Evolutionary conservation across 1,284 basidiomycete genomes (phyloP), one percentile per base, ranked within the genome.

Genomic region (Trametes sp.): DNA sequence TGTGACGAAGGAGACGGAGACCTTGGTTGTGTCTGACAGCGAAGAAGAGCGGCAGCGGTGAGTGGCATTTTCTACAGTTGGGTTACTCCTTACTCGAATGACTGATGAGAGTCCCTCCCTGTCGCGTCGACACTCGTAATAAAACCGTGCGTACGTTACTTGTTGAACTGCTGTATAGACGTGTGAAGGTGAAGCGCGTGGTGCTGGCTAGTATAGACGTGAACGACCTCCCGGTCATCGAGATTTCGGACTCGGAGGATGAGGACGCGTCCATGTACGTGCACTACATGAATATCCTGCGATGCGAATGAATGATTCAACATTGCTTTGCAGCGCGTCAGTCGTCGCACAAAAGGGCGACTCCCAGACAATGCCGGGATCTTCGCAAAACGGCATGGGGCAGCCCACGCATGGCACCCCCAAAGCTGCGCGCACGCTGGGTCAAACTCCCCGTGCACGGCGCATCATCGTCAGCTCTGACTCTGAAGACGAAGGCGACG

Each of bases 171-270:
- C 2, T 24, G 24, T 35, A 13, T 16, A 23, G 19, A 0, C 24
- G 26, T 9, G 23, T n/a, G 29, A 24, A 8, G 28, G 16, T 35
- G 63, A 61, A n/a, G 28, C 63, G 57, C 4, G 57, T 52, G 1
- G 59, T 58, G 33, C 50, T 63, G 14, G 45, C 54, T 1, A 54
- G 31, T 9, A 38, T 64, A 24, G 42, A 57, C 35, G 45, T 61
- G 44, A 59, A 61, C 26, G 50, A 62, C 46, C 45, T 66, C 26
- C 72, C 78, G 50, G 72, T 86, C 21, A 84, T 88, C 59, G 83
- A 85, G 65, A 82, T 87, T 69, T 85, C 84, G 38, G 83, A 80
- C 51, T 81, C 82, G 54, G 78, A 54, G 26, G 52, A 54, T 19
- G 38, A 41, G n/a, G 52, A 54, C 13, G 48, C 81, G 5, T 16